Evolutionary conservation across 2,329 filamentous ascomycete species (phyloP).

Genomic region (Teratosphaeria zuluensis): DNA sequence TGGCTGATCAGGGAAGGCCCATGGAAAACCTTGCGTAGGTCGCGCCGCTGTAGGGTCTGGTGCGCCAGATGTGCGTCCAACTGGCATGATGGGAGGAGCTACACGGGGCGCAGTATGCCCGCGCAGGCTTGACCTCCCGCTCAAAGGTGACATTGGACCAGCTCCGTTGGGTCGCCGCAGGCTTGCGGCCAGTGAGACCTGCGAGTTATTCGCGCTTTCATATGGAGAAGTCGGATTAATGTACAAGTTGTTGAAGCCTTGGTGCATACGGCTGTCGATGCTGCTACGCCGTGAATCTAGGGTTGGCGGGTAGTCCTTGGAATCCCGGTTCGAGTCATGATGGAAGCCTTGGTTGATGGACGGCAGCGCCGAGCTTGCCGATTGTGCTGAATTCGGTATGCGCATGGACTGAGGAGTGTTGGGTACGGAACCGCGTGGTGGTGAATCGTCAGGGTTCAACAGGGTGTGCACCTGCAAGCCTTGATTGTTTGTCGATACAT

Average conservation of each 20-base stretch:
- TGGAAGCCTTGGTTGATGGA: slow-evolving; percentile 47
- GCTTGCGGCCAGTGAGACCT: slow-evolving; percentile 62
- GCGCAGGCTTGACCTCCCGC: slow-evolving; percentile 23
- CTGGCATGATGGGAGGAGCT: slow-evolving; percentile 66
- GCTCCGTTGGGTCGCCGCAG: slow-evolving; percentile 45
- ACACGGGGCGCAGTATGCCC: slow-evolving; percentile 45
- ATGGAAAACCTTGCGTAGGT: slow-evolving; percentile 72
- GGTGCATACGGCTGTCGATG: slow-evolving; percentile 69
- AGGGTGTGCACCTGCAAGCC: slow-evolving; percentile 42
- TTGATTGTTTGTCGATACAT: slow-evolving; percentile 34
- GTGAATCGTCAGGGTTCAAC: slow-evolving; percentile 41
- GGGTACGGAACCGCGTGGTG: slow-evolving; percentile 32
- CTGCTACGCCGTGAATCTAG: slow-evolving; percentile 61
- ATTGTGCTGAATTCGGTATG: slow-evolving; percentile 27
- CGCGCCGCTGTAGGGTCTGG: slow-evolving; percentile 57
- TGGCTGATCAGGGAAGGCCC: slow-evolving; percentile 71
- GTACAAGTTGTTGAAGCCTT: slow-evolving; percentile 59
- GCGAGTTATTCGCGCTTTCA: slow-evolving; percentile 66
- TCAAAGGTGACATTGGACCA: slow-evolving; percentile 37
- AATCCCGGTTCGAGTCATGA: slow-evolving; percentile 24
- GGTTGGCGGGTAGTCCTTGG: slow-evolving; percentile 38
- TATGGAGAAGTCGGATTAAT: slow-evolving; percentile 60
- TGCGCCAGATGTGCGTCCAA: slow-evolving; percentile 54
- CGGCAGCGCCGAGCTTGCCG: slow-evolving; percentile 33
- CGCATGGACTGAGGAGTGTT: slow-evolving; percentile 34